Percentiles rank a stretch among this genome's conserved stretches.
phyloP scores from a whole-genome alignment of 345 rosid genomes.

The Murraya paniculata region DNA sequence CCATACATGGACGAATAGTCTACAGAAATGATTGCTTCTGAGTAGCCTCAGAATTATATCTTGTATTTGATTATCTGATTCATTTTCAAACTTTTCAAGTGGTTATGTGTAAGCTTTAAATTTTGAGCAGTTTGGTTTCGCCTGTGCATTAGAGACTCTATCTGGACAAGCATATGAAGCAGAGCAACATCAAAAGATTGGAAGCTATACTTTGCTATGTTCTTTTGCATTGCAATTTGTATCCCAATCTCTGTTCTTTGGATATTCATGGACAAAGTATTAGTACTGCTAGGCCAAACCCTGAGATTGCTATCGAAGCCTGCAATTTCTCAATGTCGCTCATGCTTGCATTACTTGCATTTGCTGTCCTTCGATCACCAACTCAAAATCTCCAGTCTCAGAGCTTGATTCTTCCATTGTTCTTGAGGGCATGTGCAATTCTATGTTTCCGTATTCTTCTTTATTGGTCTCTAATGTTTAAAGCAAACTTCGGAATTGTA shows the following conservation, averaged over 20 bases:
- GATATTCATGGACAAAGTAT: slow-evolving; percentile 46
- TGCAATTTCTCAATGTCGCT: slow-evolving; percentile 39
- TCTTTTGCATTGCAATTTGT: slow-evolving; percentile 33
- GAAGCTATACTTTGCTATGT: slow-evolving; percentile 38
- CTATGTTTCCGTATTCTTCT: slow-evolving; percentile 38
- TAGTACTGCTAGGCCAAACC: slow-evolving; percentile 38
- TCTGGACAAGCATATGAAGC: slow-evolving; percentile 75
- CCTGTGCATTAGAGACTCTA: slow-evolving; percentile 58
- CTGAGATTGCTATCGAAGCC: slow-evolving; percentile 36
- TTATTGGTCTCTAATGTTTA: slow-evolving; percentile 45
- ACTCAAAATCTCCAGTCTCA: slow-evolving; percentile 46
- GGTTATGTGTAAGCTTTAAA: neutral
- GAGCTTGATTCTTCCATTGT: slow-evolving; percentile 42
- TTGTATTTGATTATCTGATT: neutral
- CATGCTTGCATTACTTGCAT: slow-evolving; percentile 44
- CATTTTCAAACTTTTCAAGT: neutral
- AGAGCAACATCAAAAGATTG: slow-evolving; percentile 39
- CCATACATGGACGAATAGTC: no score
- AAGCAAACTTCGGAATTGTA: slow-evolving; percentile 18
- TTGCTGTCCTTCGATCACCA: slow-evolving; percentile 39
- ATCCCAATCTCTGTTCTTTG: slow-evolving; percentile 37
- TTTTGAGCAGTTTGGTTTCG: slow-evolving; percentile 42
- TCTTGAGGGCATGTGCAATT: slow-evolving; percentile 33
- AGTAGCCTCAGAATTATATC: neutral
- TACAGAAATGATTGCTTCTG: neutral